These are phyloP conservation scores for Hymenotorrendiella dingleyae DNA, from an alignment of 2,329 filamentous ascomycete genomes.

Conservation along the genomic window DNA sequence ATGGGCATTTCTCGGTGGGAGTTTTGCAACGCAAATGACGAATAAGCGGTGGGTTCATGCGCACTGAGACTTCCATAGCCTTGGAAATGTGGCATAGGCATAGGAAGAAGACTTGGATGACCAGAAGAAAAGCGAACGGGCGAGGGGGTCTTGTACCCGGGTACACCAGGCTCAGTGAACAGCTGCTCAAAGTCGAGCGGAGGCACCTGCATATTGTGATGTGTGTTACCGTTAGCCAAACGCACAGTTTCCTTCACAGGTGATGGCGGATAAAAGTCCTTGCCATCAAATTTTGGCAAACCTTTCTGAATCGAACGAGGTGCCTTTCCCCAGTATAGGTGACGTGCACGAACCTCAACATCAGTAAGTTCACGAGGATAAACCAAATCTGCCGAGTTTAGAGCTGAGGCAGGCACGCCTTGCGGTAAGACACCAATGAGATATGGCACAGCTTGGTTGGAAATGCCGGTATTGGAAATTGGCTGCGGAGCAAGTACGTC, in stretches of 20 bases:
- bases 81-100: background rate
- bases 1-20: background rate
- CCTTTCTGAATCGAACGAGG: slow-evolving; percentile 43
- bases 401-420: slow-evolving; percentile 37
- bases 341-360: slow-evolving; percentile 52
- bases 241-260: slow-evolving; percentile 36
- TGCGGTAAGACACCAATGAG: slow-evolving; percentile 47
- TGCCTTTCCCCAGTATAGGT: slow-evolving; percentile 55
- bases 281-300: slow-evolving; percentile 59
- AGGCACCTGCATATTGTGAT: background rate
- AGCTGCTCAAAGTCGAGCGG: slow-evolving; percentile 8
- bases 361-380: slow-evolving; percentile 53
- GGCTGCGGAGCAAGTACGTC: background rate
- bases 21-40: background rate
- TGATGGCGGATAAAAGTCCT: slow-evolving; percentile 56
- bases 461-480: background rate
- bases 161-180: slow-evolving; percentile 11
- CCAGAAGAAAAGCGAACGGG: background rate
- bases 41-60: background rate
- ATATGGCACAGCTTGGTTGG: slow-evolving; percentile 38
- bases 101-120: background rate
- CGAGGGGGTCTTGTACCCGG: slow-evolving; percentile 8
- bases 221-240: background rate
- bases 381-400: slow-evolving; percentile 42
- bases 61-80: background rate